phyloP scores from a whole-genome alignment of 2,329 filamentous ascomycete genomes.

The Endocalyx cinctus region DNA sequence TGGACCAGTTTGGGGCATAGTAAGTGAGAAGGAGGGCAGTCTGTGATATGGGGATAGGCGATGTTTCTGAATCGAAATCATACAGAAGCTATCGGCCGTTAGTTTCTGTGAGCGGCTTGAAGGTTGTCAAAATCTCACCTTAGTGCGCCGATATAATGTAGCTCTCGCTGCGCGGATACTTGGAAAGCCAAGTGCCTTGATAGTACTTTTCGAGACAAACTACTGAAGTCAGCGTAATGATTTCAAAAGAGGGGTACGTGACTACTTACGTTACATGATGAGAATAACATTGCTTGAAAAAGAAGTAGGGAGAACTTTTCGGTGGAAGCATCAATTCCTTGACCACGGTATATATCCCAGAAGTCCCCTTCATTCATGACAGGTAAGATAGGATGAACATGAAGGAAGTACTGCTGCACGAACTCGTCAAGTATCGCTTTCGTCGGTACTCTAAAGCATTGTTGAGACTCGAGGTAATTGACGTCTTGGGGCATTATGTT shows the following conservation, averaged over 20 bases:
- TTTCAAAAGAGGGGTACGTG: background rate
- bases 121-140: slow-evolving; percentile 17
- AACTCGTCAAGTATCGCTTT: slow-evolving; percentile 40
- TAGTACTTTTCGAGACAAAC: slow-evolving; percentile 35
- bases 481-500: slow-evolving; percentile 41
- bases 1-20: slow-evolving; percentile 35
- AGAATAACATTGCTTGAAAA: slow-evolving; percentile 42
- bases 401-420: slow-evolving; percentile 42
- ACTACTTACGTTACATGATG: slow-evolving; percentile 33
- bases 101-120: background rate
- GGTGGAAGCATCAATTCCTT: slow-evolving; percentile 13
- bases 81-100: slow-evolving; percentile 31
- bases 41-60: slow-evolving; percentile 35
- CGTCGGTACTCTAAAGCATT: slow-evolving; percentile 40
- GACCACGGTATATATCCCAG: slow-evolving; percentile 39
- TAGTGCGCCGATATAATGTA: slow-evolving; percentile 38
- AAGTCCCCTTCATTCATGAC: slow-evolving; percentile 42
- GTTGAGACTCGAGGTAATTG: slow-evolving; percentile 41
- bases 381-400: slow-evolving; percentile 41
- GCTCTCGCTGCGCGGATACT: slow-evolving; percentile 39
- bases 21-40: slow-evolving; percentile 36
- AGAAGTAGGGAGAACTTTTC: slow-evolving; percentile 39
- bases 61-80: slow-evolving; percentile 41
- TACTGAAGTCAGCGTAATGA: slow-evolving; percentile 9
- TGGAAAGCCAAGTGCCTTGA: slow-evolving; percentile 37